Conservation (phyloP, 2,329 filamentous ascomycete genomes). For the Diaporthe caulivora region DNA sequence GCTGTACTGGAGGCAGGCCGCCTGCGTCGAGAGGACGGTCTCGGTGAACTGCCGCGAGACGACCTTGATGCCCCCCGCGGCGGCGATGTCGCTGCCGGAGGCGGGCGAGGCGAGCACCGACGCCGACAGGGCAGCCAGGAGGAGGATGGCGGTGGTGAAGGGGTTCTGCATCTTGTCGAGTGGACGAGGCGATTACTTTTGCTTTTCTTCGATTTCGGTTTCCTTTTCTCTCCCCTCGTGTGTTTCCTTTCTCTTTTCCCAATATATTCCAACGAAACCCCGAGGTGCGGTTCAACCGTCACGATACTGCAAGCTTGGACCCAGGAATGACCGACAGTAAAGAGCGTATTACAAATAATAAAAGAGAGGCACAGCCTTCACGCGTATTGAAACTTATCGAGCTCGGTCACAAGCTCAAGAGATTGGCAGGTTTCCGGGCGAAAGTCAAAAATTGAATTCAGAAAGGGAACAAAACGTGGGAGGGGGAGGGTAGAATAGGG, state of each 20-base stretch:
- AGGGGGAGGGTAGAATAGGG: slow-evolving; percentile 16
- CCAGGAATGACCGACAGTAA: slow-evolving; percentile 13
- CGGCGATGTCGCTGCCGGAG: neutral
- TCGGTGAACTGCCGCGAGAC: slow-evolving; percentile 28
- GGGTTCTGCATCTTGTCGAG: slow-evolving; percentile 33
- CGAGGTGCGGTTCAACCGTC: slow-evolving; percentile 28
- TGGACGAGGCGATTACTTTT: neutral
- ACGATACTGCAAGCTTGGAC: slow-evolving; percentile 11
- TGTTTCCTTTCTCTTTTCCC: neutral
- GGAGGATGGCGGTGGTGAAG: slow-evolving; percentile 31
- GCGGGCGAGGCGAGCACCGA: slow-evolving; percentile 30
- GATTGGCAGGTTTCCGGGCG: slow-evolving; percentile 25
- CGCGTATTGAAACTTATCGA: slow-evolving; percentile 23
- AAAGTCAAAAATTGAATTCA: slow-evolving; percentile 21
- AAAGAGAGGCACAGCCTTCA: slow-evolving; percentile 36
- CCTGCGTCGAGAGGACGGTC: neutral
- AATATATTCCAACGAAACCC: slow-evolving; percentile 10
- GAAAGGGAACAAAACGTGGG: slow-evolving; percentile 5
- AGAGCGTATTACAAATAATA: slow-evolving; percentile 22
- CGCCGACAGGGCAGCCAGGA: slow-evolving; percentile 28
- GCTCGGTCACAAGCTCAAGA: slow-evolving; percentile 22
- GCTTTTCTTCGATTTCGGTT: neutral
- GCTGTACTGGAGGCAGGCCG: slow-evolving; percentile 57
- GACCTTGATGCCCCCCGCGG: slow-evolving; percentile 24
- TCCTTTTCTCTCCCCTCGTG: neutral